Base-by-base conservation (phyloP, 2,329 filamentous ascomycete species). In the Harringtonia aguacate region DNA sequence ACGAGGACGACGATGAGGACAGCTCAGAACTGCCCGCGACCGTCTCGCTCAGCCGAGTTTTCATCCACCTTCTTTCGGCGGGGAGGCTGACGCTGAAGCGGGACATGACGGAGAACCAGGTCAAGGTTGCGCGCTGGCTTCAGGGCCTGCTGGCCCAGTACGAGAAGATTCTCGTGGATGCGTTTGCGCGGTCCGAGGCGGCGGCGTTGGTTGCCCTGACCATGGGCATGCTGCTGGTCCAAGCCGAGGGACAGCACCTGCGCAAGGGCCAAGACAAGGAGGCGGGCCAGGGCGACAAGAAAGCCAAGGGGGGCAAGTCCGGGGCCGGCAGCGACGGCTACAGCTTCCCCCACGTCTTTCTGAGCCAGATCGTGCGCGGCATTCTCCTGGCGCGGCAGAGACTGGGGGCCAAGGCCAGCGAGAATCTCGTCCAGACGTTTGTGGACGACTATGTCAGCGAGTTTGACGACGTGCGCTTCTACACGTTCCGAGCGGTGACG, bases 381-480 rank as follows among this genome's bases (percentile, higher is more conserved):
- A 76, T 6, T 67, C 69, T 24, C 68, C 75, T 35, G 73, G 79
- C 30, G 70, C 77, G 33, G 70, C 15, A 21, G 10, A 27, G 29
- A 4, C 35, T 48, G 15, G 47, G 44, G 36, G 14, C 13, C 12
- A 46, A 44, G 17, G 31, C 22, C n/a, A 35, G 40, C 30, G 46
- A 50, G 44, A 28, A 73, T 30, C 68, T 81, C n/a, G 74, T 79
- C 41, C 70, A 77, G 38, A 80, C 86, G 44, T 95, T 90, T 51
- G 69, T 83, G 22, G 75, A 85, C 46, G 86, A 86, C 52, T 95
- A 80, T 58, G 70, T 88, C 40, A 80, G 85, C 58, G 72, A 82
- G 59, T 88, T 81, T 58, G 84, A 92, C 55, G 92, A 97, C 61
- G 72, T 95, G 48, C 75, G 86, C 50, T 94, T 82, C 60, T 87